Base-by-base conservation (phyloP, 805 yeast species). In the Teunomyces pallodes region DNA sequence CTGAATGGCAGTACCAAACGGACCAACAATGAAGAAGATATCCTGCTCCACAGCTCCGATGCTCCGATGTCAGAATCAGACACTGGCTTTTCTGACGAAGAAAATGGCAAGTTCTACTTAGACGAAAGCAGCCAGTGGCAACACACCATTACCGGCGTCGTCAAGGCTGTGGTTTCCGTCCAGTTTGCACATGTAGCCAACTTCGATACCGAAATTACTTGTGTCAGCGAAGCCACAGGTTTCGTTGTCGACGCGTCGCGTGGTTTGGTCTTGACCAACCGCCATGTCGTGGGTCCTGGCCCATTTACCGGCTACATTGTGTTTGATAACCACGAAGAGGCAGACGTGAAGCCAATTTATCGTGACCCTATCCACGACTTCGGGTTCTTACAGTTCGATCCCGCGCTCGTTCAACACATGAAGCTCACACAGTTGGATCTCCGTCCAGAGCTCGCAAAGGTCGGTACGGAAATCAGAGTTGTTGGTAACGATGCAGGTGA, bases 401-500 rank as follows among this genome's bases (percentile, higher is more conserved):
- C 96, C 9, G 59, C 64, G 14, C 74, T 72, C 13, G 79, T 91
- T 51, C 86, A 86, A 64, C 86, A 90, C 61, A 84, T 89, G 87
- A 65, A 77, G 42, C 76, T 91, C 4, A 76, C 76, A 44, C 85
- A 85, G 35, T 74, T 91, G 43, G 77, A 78, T 36, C 70, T 91
- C 46, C 76, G 79, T 54, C 97, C 97, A 0, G 92, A 88, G 13
- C 73, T 86, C 50, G 96, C 96, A 27, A 79, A 80, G 58, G 91
- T 91, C n/a, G 97, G 97, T 32, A 81, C 89, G 35, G 97, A 91
- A 64, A 90, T 91, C 60, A 79, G 97, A 59, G 96, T 91, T 27
- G 91, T 91, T 33, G 97, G 97, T 74, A 91, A 91, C 67, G 97
- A 91, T 71, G 95, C 96, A 10, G 97, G 97, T 61, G 97, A 91